Evolutionary conservation across 1,284 basidiomycete genomes (phyloP), one percentile per base, ranked within the genome.

Genomic region (Trichosporon sp.): DNA sequence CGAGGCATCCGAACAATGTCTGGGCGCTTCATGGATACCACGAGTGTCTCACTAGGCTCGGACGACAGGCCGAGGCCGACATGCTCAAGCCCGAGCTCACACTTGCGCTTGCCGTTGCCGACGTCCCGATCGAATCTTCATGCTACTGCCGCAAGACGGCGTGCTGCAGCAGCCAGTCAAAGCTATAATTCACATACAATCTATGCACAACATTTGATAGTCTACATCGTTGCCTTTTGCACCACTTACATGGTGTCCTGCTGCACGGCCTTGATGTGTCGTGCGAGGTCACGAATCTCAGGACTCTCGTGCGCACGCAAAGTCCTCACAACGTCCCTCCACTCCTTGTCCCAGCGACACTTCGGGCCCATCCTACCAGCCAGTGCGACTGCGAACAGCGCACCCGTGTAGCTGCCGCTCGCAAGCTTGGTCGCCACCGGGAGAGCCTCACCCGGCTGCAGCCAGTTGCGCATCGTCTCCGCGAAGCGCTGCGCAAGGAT

Each of bases 21-120:
- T 83, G 81, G 81, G 79, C 80, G 0, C 69, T 83, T 37, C 78
- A 78, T 48, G 81, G 81, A 11, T 82, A 79, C 72, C 75, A 83
- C 66, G 79, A 83, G 70, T 83, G 81, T 66, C 71, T 83, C 32
- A 66, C 71, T 6, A 70, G 63, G 54, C 70, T 82, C 3, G 81
- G 79, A 0, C 73, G 77, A 65, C 61, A 64, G 61, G 71, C 32
- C 4, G 79, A 81, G 71, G 80, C 79, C 14, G 73, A 64, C 38
- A 75, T 78, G 14, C 56, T 81, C 31, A 65, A 75, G 67, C 76
- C 75, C 16, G 73, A 79, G 61, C 68, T 82, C 48, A 72, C 68
- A 0, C 48, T 79, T n/a, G 81, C 81, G 2, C 68, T 78, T 32
- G 79, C 77, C 0, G 75, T 78, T 10, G 78, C 78, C 1, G 81